phyloP scores from a whole-genome alignment of 2,329 filamentous ascomycete species.

The Didymella arachidicola region DNA sequence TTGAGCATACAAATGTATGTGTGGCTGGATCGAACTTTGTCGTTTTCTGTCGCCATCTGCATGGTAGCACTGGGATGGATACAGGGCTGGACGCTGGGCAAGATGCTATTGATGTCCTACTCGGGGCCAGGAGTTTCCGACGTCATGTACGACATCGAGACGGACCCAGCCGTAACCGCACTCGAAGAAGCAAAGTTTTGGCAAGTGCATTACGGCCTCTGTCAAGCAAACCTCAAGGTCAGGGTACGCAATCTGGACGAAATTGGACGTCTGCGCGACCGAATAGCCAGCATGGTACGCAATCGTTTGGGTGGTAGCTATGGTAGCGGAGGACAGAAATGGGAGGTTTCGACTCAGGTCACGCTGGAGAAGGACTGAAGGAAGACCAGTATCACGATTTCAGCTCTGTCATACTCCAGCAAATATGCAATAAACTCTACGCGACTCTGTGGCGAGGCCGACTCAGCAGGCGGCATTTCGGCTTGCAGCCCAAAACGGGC shows the following conservation, averaged over 20 bases:
- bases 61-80: slow-evolving; percentile 91
- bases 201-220: slow-evolving; percentile 97
- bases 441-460: slow-evolving; percentile 33
- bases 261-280: slow-evolving; percentile 75
- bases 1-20: slow-evolving; percentile 81
- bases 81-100: slow-evolving; percentile 82
- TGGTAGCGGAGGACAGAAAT: slow-evolving; percentile 79
- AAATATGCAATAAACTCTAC: slow-evolving; percentile 30
- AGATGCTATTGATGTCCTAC: slow-evolving; percentile 97
- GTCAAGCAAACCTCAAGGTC: slow-evolving; percentile 92
- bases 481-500: slow-evolving; percentile 34
- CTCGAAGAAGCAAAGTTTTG: slow-evolving; percentile 95
- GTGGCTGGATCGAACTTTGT: slow-evolving; percentile 84
- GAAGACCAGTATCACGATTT: slow-evolving; percentile 7
- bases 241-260: slow-evolving; percentile 70
- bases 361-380: slow-evolving; percentile 60
- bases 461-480: slow-evolving; percentile 23
- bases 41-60: slow-evolving; percentile 78
- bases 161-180: slow-evolving; percentile 75
- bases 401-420: slow-evolving; percentile 25
- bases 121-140: slow-evolving; percentile 67
- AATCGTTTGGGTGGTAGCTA: slow-evolving; percentile 89
- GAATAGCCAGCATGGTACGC: slow-evolving; percentile 79
- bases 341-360: slow-evolving; percentile 93
- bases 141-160: slow-evolving; percentile 84